These are phyloP conservation scores for Collybia sordida DNA, from an alignment of 768 basidiomycete species.

Conservation along the genomic window DNA sequence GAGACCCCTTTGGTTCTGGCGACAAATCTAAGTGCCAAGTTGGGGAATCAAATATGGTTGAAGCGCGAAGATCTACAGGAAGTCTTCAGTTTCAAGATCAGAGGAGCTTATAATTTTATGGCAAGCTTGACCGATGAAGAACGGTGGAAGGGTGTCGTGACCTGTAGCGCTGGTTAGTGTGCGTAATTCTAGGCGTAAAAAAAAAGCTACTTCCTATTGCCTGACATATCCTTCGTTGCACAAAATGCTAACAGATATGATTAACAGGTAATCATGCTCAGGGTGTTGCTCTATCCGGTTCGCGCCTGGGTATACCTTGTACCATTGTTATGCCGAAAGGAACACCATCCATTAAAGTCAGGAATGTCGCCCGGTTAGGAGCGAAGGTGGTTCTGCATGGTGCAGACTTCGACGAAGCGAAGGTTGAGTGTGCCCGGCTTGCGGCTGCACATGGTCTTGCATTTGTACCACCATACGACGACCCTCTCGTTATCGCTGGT, in stretches of 20 bases:
- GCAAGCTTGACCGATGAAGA: slow-evolving; percentile 84
- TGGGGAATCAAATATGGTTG: slow-evolving; percentile 93
- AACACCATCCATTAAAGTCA: slow-evolving; percentile 95
- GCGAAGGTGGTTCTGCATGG: slow-evolving; percentile 95
- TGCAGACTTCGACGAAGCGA: slow-evolving; percentile 93
- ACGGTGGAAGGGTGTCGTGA: slow-evolving; percentile 95
- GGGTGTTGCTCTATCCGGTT: slow-evolving; percentile 94
- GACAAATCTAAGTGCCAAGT: slow-evolving; percentile 78
- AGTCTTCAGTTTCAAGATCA: slow-evolving; percentile 98
- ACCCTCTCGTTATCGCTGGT: slow-evolving; percentile 95
- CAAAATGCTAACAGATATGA: too few relatives aligned
- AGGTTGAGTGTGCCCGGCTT: slow-evolving; percentile 88
- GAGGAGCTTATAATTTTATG: slow-evolving; percentile 99
- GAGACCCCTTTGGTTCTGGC: slow-evolving; percentile 91
- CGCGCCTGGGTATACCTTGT: slow-evolving; percentile 84
- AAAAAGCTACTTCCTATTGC: too few relatives aligned
- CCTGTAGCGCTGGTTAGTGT: slow-evolving; percentile 96
- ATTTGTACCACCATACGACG: slow-evolving; percentile 96
- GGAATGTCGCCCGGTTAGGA: slow-evolving; percentile 91
- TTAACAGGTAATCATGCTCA: slow-evolving; percentile 93
- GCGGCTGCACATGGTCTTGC: slow-evolving; percentile 73
- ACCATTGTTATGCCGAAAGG: slow-evolving; percentile 99
- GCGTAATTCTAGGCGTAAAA: slow-evolving; percentile 31
- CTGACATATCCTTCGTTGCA: too few relatives aligned
- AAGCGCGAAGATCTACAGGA: slow-evolving; percentile 97